Conservation (phyloP, 305 asterid species). For the Andrographis paniculata region DNA sequence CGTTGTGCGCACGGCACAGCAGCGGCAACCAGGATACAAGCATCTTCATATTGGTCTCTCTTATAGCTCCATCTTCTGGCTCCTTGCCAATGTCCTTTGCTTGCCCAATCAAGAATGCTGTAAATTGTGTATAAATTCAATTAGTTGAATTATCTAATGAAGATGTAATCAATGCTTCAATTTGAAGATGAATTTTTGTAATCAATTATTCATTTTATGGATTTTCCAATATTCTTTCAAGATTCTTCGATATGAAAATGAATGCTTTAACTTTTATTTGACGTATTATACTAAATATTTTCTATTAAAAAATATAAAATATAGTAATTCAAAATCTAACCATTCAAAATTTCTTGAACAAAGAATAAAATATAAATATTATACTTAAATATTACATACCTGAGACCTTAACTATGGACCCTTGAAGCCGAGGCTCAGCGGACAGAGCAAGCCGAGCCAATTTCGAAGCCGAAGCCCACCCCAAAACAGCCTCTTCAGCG, state of each 20-base stretch:
- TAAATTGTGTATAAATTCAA: neutral
- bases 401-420: conserved; percentile 61
- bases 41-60: conserved; percentile 51
- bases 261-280: too few relatives aligned
- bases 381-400: conserved; percentile 25
- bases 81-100: conserved; percentile 38
- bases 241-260: too few relatives aligned
- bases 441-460: conserved; percentile 65
- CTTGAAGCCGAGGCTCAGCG: conserved; percentile 76
- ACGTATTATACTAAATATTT: too few relatives aligned
- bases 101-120: conserved; percentile 72
- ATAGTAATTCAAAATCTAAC: too few relatives aligned
- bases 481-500: conserved; percentile 54
- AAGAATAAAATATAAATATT: too few relatives aligned
- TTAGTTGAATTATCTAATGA: neutral
- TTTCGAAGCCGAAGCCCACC: conserved; percentile 65
- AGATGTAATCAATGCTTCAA: neutral
- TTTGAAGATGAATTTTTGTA: too few relatives aligned
- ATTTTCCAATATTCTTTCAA: too few relatives aligned
- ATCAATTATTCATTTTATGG: too few relatives aligned
- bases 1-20: conserved; percentile 65
- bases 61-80: conserved; percentile 15
- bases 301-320: too few relatives aligned
- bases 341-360: too few relatives aligned
- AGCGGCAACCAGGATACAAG: conserved; percentile 72